Percentiles rank a stretch among this genome's conserved stretches.
Conservation (phyloP, 345 rosid genomes). For the Corchorus capsularis region DNA sequence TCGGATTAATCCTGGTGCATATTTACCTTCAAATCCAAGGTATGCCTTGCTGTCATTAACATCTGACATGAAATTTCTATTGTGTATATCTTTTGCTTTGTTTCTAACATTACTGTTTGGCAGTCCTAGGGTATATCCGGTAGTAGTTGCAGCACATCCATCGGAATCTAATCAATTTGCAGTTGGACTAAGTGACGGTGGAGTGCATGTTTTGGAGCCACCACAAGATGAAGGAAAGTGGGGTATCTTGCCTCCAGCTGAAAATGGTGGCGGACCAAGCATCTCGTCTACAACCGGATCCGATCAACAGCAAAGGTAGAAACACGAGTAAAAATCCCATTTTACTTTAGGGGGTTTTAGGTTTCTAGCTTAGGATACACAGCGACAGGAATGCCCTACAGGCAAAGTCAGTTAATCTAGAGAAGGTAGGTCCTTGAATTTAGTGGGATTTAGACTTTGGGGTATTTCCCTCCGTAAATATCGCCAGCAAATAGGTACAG, state of each 20-base stretch:
- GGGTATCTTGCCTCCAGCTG: slow-evolving; percentile 35
- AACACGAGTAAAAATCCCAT: neutral
- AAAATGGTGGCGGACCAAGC: slow-evolving; percentile 41
- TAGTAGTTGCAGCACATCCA: slow-evolving; percentile 43
- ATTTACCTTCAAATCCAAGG: slow-evolving; percentile 44
- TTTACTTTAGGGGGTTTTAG: slow-evolving; percentile 4
- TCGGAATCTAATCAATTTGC: slow-evolving; percentile 45
- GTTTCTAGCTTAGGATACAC: slow-evolving; percentile 4
- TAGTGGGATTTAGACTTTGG: neutral
- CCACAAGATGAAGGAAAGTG: slow-evolving; percentile 40
- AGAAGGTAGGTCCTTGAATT: neutral
- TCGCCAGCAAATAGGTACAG: slow-evolving; percentile 6
- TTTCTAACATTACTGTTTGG: neutral
- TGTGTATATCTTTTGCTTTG: neutral
- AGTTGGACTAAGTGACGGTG: slow-evolving; percentile 45
- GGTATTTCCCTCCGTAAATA: slow-evolving; percentile 15
- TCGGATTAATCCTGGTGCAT: slow-evolving; percentile 39
- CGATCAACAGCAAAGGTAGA: slow-evolving; percentile 39
- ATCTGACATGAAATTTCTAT: neutral
- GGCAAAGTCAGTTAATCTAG: neutral
- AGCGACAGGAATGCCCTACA: neutral
- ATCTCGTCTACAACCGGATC: slow-evolving; percentile 37
- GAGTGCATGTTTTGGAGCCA: slow-evolving; percentile 46
- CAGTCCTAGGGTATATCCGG: slow-evolving; percentile 42
- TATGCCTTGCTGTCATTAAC: slow-evolving; percentile 8